Conservation (phyloP, 495 filamentous ascomycete species). For the Lasiosphaeria miniovina region DNA sequence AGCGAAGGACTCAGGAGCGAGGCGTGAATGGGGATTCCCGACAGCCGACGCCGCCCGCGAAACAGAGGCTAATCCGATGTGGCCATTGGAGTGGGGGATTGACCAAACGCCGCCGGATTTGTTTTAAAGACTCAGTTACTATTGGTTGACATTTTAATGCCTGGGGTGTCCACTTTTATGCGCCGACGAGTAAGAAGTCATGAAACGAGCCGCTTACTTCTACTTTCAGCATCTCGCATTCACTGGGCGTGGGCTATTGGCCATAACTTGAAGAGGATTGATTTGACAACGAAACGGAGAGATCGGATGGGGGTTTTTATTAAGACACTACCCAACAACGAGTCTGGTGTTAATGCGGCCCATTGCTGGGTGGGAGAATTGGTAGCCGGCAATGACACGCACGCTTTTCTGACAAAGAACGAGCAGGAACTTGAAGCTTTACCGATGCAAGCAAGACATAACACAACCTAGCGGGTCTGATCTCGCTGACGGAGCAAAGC, state of each 20-base stretch:
- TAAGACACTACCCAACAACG: not conserved
- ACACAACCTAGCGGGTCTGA: no score
- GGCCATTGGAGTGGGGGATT: not conserved
- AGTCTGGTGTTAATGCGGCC: not conserved
- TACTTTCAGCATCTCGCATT: constrained; percentile 28
- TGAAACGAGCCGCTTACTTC: constrained; percentile 25
- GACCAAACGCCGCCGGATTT: not conserved
- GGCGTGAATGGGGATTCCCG: no score
- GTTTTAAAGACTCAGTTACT: constrained; percentile 19
- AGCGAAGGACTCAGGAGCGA: no score
- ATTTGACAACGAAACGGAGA: not conserved
- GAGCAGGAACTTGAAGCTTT: not conserved
- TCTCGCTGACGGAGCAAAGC: no score
- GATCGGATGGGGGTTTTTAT: constrained; percentile 1
- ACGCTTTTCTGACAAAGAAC: not conserved
- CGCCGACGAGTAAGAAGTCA: constrained; percentile 21
- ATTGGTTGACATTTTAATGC: constrained; percentile 17
- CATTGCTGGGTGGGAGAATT: not conserved
- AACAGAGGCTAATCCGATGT: not conserved
- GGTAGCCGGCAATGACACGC: constrained; percentile 6
- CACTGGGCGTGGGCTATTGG: constrained; percentile 13
- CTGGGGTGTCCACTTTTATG: constrained; percentile 30
- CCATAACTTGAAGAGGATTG: not conserved
- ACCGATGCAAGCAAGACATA: not conserved
- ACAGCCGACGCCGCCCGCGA: no score